Conservation (phyloP, 106 monocot species). For the Phalaenopsis aphrodite region DNA sequence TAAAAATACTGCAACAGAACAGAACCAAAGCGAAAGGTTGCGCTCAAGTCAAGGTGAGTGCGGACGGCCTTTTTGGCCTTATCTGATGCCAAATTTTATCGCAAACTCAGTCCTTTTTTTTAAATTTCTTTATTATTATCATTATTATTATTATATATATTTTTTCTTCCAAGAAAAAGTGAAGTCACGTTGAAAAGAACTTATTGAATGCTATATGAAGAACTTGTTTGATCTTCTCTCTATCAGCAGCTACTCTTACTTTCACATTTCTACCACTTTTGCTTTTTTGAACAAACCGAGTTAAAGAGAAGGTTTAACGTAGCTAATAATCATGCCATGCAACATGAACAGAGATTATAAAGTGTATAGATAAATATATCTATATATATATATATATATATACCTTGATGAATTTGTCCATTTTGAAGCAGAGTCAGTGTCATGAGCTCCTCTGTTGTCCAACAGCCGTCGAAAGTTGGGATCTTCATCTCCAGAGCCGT, state of each 20-base stretch:
- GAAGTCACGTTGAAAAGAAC: background rate
- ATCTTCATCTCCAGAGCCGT: slow-evolving; percentile 62
- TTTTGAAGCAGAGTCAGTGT: slow-evolving; percentile 14
- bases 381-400: background rate
- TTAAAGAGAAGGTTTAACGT: background rate
- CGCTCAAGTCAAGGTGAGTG: background rate
- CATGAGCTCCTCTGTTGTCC: background rate
- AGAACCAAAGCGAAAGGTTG: background rate
- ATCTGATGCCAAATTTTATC: background rate
- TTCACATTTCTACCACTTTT: background rate
- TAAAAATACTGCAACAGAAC: background rate
- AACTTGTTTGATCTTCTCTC: background rate
- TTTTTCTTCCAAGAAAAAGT: background rate
- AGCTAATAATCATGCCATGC: background rate
- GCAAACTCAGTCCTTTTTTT: background rate
- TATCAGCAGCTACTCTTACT: background rate
- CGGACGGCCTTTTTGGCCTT: background rate
- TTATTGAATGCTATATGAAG: too few species aligned
- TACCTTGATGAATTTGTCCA: slow-evolving; percentile 65
- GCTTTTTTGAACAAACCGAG: background rate
- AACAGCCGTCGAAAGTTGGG: slow-evolving; percentile 26
- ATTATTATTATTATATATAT: background rate
- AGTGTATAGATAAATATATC: background rate
- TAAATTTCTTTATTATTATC: too few species aligned
- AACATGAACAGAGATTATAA: background rate